These are phyloP conservation scores for Phaeosphaeria sp. DNA, from an alignment of 2,329 filamentous ascomycete genomes.

Conservation along the genomic window DNA sequence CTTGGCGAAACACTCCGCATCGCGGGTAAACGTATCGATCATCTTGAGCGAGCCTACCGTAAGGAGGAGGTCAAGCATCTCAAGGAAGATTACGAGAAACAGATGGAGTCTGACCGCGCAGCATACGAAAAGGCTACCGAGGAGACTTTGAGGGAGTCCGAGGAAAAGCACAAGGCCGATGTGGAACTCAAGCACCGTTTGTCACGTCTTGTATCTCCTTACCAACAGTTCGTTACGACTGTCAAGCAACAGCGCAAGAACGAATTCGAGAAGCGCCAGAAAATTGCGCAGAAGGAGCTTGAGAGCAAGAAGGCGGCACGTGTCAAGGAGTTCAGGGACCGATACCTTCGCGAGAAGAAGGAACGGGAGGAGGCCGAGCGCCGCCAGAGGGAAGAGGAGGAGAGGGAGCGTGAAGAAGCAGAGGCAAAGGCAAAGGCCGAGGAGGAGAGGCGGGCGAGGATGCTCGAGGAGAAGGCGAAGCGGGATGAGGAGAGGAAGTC, in stretches of 20 bases:
- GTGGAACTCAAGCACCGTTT: conserved; percentile 94
- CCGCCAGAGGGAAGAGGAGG: conserved; percentile 80
- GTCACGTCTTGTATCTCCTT: conserved; percentile 79
- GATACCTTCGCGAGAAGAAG: conserved; percentile 79
- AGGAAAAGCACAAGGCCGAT: conserved; percentile 89
- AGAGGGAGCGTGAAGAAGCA: conserved; percentile 79
- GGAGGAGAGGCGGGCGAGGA: conserved; percentile 76
- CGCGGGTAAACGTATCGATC: conserved; percentile 94
- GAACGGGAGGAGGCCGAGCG: conserved; percentile 86
- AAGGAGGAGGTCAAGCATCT: conserved; percentile 96
- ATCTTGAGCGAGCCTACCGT: conserved; percentile 94
- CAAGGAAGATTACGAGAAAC: conserved; percentile 80
- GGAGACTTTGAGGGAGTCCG: conserved; percentile 78
- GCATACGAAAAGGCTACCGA: conserved; percentile 81
- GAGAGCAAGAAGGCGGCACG: conserved; percentile 89
- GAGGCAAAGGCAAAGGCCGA: conserved; percentile 82
- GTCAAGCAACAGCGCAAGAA: conserved; percentile 88
- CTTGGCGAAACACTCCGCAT: conserved; percentile 89
- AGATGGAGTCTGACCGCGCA: conserved; percentile 77
- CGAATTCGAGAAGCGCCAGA: conserved; percentile 94
- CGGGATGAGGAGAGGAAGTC: conserved; percentile 66
- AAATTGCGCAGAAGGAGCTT: conserved; percentile 88
- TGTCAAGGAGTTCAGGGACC: conserved; percentile 86
- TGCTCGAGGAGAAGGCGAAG: conserved; percentile 73
- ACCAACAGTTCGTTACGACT: conserved; percentile 81